phyloP scores from a whole-genome alignment of 768 basidiomycete genomes.

The Suillus tomentosus region DNA sequence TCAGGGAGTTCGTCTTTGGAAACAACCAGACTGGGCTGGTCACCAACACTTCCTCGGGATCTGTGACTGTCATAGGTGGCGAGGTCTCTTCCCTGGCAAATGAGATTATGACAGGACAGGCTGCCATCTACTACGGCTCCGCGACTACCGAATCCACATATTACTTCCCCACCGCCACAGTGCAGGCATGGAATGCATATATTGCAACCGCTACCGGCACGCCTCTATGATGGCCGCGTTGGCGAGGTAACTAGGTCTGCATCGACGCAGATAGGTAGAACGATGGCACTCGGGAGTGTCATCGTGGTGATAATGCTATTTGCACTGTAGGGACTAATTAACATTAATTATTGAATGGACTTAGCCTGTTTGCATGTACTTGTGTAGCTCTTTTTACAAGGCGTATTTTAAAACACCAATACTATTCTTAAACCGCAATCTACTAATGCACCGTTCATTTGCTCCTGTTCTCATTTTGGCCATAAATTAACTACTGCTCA shows the following conservation, averaged over 20 bases:
- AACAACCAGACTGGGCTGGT: conserved; percentile 61
- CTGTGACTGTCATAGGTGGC: conserved; percentile 47
- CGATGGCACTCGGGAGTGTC: neutral
- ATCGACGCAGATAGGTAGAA: neutral
- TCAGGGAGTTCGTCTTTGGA: conserved; percentile 70
- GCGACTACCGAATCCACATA: conserved; percentile 53
- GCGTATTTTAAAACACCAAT: neutral
- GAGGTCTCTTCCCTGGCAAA: conserved; percentile 47
- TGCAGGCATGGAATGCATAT: conserved; percentile 56
- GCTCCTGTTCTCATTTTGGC: neutral
- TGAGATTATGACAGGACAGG: conserved; percentile 53
- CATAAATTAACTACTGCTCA: neutral
- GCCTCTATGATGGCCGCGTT: neutral
- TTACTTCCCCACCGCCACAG: conserved; percentile 55
- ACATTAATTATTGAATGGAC: neutral
- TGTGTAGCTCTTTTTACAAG: neutral
- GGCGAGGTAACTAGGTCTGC: conserved; percentile 2
- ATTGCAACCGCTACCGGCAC: conserved; percentile 40
- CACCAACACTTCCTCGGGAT: conserved; percentile 25
- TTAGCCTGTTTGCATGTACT: neutral
- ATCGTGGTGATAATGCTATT: neutral
- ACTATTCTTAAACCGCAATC: neutral
- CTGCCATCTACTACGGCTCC: conserved; percentile 58
- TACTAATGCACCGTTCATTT: neutral
- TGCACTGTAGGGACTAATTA: neutral